Evolutionary conservation across 257 asterid genomes (phyloP), one percentile per base, ranked within the genome.

Genomic region (Nicotiana obtusifolia): DNA sequence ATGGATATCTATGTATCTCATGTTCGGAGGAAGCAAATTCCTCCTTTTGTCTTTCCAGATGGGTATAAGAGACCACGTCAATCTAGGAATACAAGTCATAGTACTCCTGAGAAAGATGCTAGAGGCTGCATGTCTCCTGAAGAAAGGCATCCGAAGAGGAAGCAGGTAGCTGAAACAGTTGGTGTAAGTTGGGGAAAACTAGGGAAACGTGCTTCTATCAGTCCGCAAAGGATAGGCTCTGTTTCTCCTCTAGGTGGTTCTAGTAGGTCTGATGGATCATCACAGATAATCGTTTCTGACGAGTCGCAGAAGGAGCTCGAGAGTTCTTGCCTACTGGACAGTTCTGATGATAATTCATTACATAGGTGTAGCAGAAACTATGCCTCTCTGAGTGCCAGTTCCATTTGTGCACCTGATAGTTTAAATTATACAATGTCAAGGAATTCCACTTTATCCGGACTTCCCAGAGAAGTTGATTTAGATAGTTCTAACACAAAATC

Each of bases 1-100:
- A 87, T 87, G 90, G 88, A 81, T 78, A 85, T 87, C 30, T 73
- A 31, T 81, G 88, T 87, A 4, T 71, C 80, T 80, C 90, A 87
- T 81, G 90, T 87, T 57, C 84, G 78, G 37, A 85, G 86, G 80
- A 81, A 77, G 85, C 73, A 73, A 16, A 26, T 87, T 77, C 90
- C 88, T 26, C 24, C 44, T n/a, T 87, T 71, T 81, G 85, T 85
- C 28, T 85, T 87, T 81, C 88, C 90, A 57, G 87, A 85, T 71
- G 86, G 90, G 35, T 66, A 80, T 65, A 80, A 80, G 78, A 80
- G 83, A 65, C 83, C 61, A 10, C 77, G 78, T 28, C 78, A 28
- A 71, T 65, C 83, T 30, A 49, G 78, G 47, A 80, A 65, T 35
- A 14, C 57, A 65, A 65, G 3, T 64, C 83, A 65, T 8, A 35